Base-by-base conservation (phyloP, 805 yeast genomes). In the Nakazawaea populi region DNA sequence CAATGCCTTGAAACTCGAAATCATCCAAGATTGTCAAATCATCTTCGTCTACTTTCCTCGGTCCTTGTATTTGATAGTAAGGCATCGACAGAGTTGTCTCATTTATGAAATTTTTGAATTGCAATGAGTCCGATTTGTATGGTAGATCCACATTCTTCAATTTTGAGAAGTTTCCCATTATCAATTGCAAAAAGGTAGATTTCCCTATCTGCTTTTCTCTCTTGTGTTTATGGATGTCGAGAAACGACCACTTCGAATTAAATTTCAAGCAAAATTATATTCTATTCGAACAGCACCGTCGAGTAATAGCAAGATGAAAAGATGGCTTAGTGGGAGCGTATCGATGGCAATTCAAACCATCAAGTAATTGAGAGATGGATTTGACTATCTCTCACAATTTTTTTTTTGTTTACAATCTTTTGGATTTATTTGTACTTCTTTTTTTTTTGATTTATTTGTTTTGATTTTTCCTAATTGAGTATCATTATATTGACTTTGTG, bases 21-120 rank as follows among this genome's bases (percentile, higher is more conserved):
- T 49, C 52, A 41, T 49, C 47, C 28, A 49, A 24, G 5, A 49
- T 45, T 12, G 52, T 49, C 31, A 49, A 41, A 39, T 45, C 49
- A 31, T 44, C 52, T 3, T 41, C 48, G 12, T 35, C 46, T 10
- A 42, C 42, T 35, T 47, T 36, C 3, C 42, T 18, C 9, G 27
- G 24, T 32, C 41, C 49, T 24, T 40, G 14, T 4, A 40, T 18
- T 24, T 40, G 44, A 32, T 47, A 47, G 27, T 34, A 47, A 24
- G 48, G 48, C 5, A 14, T 18, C 4, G 43, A 38, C 18, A 6
- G 30, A n/a, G 41, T 6, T 28, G 42, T 12, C 12, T 37, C 42
- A 18, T 39, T n/a, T 6, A 43, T 43, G 4, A 43, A 43, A 14
- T 32, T 31, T 18, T 43, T 43, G 38, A 43, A 43, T 24, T 32